These are phyloP conservation scores for Annulohypoxylon moriforme DNA, from an alignment of 495 filamentous ascomycete genomes.

Conservation along the genomic window DNA sequence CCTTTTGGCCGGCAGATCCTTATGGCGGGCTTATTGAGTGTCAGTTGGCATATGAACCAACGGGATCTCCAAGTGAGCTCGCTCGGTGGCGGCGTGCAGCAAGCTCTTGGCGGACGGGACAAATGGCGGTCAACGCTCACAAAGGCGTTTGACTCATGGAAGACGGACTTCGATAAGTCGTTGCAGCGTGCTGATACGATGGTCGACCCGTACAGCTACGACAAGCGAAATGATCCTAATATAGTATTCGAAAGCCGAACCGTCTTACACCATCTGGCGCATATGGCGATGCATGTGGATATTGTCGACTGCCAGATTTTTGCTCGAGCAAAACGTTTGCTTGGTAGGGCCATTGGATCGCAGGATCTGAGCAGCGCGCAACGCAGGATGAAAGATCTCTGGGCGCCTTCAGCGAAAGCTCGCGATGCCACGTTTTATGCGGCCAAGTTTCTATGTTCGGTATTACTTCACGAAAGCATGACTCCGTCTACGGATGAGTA, in stretches of 20 bases:
- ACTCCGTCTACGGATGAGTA: slow-evolving; percentile 33
- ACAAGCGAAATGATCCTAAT: slow-evolving; percentile 70
- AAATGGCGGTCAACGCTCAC: slow-evolving; percentile 93
- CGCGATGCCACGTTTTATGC: slow-evolving; percentile 96
- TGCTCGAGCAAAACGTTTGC: slow-evolving; percentile 82
- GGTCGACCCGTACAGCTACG: slow-evolving; percentile 60
- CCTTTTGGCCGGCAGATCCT: slow-evolving; percentile 94
- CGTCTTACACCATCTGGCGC: slow-evolving; percentile 91
- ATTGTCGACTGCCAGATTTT: slow-evolving; percentile 98
- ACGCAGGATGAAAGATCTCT: slow-evolving; percentile 85
- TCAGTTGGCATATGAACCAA: slow-evolving; percentile 98
- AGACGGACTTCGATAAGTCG: slow-evolving; percentile 88
- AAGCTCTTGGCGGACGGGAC: slow-evolving; percentile 87
- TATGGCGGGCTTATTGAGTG: slow-evolving; percentile 92
- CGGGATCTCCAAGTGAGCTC: slow-evolving; percentile 94
- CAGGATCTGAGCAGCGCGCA: slow-evolving; percentile 84
- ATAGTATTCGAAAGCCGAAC: slow-evolving; percentile 86
- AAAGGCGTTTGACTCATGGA: slow-evolving; percentile 94
- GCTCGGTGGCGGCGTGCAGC: slow-evolving; percentile 75
- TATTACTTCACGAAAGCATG: slow-evolving; percentile 70
- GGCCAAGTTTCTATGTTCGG: slow-evolving; percentile 83
- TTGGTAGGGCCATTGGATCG: slow-evolving; percentile 85
- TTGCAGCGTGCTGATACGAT: slow-evolving; percentile 62
- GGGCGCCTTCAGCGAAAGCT: slow-evolving; percentile 92
- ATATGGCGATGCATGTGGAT: slow-evolving; percentile 98